Conservation (phyloP, 2,329 filamentous ascomycete genomes). For the Nakataea oryzae region DNA sequence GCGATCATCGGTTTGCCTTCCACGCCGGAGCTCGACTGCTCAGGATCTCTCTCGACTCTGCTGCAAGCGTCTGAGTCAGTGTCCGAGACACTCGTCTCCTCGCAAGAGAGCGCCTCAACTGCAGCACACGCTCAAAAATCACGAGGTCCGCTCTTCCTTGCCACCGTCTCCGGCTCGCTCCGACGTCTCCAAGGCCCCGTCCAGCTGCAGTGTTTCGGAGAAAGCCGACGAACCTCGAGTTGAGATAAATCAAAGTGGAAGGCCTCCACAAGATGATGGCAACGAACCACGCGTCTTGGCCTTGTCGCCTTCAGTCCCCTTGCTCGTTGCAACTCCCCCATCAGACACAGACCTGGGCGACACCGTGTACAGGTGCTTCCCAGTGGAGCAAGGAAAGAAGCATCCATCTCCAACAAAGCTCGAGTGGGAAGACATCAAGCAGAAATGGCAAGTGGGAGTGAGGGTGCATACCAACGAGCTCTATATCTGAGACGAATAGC, state of each 20-base stretch:
- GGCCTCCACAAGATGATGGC: background rate
- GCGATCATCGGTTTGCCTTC: background rate
- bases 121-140: background rate
- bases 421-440: background rate
- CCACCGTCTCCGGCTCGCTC: background rate
- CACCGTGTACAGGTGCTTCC: background rate
- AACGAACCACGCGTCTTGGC: background rate
- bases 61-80: background rate
- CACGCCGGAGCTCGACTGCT: background rate
- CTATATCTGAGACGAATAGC: background rate
- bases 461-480: background rate
- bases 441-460: background rate
- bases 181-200: background rate
- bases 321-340: background rate
- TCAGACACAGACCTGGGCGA: background rate
- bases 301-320: background rate
- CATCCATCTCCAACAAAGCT: conserved; percentile 1
- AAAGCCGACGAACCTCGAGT: background rate
- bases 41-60: background rate
- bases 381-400: background rate
- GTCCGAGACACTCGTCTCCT: background rate
- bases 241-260: background rate
- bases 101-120: background rate
- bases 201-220: background rate
- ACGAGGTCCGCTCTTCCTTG: background rate